Evolutionary conservation across 352 stramenopile species (phyloP), one percentile per base, ranked within the genome.

Genomic region (Blastocystis sp.): DNA sequence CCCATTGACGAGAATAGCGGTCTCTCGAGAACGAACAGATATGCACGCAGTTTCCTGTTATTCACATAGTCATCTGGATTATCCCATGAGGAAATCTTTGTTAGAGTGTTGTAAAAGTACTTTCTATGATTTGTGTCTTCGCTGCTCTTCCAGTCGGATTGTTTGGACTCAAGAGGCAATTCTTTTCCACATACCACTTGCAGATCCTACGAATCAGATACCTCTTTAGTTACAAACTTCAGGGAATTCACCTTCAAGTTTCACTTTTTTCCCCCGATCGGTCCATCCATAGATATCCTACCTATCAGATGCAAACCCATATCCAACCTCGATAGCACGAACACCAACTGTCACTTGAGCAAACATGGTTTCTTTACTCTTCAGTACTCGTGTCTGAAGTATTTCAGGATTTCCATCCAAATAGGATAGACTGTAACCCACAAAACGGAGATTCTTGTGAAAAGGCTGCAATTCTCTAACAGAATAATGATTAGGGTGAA

Each of bases 271-370:
- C 4, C 42, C 42, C 19, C 66, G 66, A 29, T 57, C 37, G 56
- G 66, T 78, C 66, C 66, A 78, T 11, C 66, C 66, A 51, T 78
- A 78, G 16, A 78, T 54, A 51, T 78, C 66, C 66, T 78, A 78
- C 5, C 57, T 14, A 24, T 78, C 21, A 78, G 7, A 54, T 14
- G 12, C 35, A 19, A 2, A 27, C 24, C 24, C 4, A 7, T 39
- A 1, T 5, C 5, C 19, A 54, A 78, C 66, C n/a, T 78, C 66
- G 21, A 78, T 37, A 9, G 66, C 66, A 37, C 32, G 42, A 43
- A 78, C 66, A 12, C 66, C 66, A 27, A 78, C 39, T 16, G 66
- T 57, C 39, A 78, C 11, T 29, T 78, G 66, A 21, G 66, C 66
- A 46, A 56, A 78, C 66, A 78, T 32, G 32, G 49, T 51, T 19